Evolutionary conservation across 441 rosid species (phyloP), one percentile per base, ranked within the genome.

Genomic region (Populus trichocarpa): DNA sequence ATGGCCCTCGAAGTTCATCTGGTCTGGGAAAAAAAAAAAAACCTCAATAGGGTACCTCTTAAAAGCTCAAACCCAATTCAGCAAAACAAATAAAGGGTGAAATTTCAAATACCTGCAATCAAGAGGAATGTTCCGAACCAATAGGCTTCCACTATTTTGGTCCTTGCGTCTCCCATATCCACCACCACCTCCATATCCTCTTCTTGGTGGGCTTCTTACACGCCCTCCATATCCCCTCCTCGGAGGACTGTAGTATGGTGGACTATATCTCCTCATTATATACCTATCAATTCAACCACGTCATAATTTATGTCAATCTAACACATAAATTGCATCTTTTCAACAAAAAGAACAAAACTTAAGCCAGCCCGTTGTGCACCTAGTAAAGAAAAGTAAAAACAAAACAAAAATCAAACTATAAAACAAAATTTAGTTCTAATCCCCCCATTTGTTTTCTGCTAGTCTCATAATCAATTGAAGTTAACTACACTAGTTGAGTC

Each of bases 211-310:
- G 79, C 95, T 92, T 80, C 97, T 85, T 18, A 80, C 91, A 13
- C 95, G 81, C 50, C 95, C 91, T 36, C 95, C 81, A 59, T 94
- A 89, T 67, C 91, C 94, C 84, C 97, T 90, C 85, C 98, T 92
- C 9, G 99, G 98, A 84, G 99, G 96, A 78, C 97, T 90, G 80
- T 88, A 84, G 77, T 88, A 87, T 36, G 85, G 88, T 22, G 99
- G 97, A 83, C 99, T 94, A 84, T 94, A 90, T 84, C 99, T 87
- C 89, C 97, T 91, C 99, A 96, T 95, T 36, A 36, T 73, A 81
- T 25, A 64, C 82, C 86, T 84, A 69, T 18, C 22, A 59, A 74
- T 8, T 57, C n/a, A 59, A 16, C 7, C 28, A 66, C 3, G 33
- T 6, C 18, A 64, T 4, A 33, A 22, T 35, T n/a, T 35, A 13